Base-by-base conservation (phyloP, 2,329 filamentous ascomycete genomes). In the Colletotrichum sp. region DNA sequence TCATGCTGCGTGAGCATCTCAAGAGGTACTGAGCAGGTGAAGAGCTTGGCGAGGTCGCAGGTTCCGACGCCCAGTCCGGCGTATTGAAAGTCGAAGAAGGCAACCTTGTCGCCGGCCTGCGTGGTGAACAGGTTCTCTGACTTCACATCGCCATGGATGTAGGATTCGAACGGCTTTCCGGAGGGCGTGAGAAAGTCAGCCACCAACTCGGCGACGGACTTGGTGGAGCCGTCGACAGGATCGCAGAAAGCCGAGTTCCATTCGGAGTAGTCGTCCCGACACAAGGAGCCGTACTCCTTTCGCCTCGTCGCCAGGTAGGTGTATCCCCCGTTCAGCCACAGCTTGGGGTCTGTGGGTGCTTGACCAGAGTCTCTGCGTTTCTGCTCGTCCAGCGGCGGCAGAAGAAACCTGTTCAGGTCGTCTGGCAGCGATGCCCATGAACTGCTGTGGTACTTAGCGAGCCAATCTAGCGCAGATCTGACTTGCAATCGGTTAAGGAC, bases 51-150 rank as follows among this genome's bases (percentile, higher is more conserved):
- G 0, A 94, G 83, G 80, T 94, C 93, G 77, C 92, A 92, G 0
- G 91, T 92, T 0, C 93, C 92, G 0, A 94, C 80, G 0, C 93
- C 92, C 0, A 93, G 82, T 0, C 93, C 93, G 0, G 90, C 88
- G 78, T 94, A 94, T 78, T 94, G 93, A 71, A 94, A 94, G 80
- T 94, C 93, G 79, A 92, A 94, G 77, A 94, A 92, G 1, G 91
- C 92, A 3, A 92, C 91, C 5, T 84, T 75, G 3, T 88, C 82
- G 1, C 90, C 91, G 0, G 80, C 77, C 0, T 79, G 73, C 0
- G 85, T 91, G 1, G 90, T 91, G 79, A 93, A 93, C 8, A 94
- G 86, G 74, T 94, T 94, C 78, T 94, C 92, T 0, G 90, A 92
- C 81, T 94, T 94, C 67, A 94, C 92, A 72, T 94, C 93, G 9